phyloP scores from a whole-genome alignment of 2,329 filamentous ascomycete genomes.

The Lachnellula cervina region DNA sequence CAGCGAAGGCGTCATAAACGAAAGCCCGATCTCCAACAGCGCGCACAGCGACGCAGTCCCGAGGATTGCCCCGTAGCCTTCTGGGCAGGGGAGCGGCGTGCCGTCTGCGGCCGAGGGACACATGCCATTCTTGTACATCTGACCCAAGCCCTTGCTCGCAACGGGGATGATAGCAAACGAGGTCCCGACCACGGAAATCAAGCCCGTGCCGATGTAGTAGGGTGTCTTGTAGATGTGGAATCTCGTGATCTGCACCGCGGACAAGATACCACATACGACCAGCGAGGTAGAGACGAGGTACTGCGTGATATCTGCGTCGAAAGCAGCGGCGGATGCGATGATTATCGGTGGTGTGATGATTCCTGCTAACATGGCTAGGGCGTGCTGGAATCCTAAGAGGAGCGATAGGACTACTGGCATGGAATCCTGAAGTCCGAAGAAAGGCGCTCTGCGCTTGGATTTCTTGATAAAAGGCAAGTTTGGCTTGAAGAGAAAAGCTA shows the following conservation, averaged over 20 bases:
- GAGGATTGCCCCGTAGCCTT: conserved; percentile 69
- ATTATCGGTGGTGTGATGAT: conserved; percentile 76
- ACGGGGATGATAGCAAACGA: conserved; percentile 74
- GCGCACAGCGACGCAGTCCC: conserved; percentile 65
- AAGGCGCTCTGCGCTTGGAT: conserved; percentile 56
- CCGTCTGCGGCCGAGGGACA: conserved; percentile 50
- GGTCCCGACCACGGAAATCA: conserved; percentile 75
- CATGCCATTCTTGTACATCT: conserved; percentile 74
- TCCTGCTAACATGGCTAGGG: conserved; percentile 63
- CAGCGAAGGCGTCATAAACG: conserved; percentile 64
- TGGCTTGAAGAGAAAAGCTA: conserved; percentile 63
- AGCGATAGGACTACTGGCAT: conserved; percentile 73
- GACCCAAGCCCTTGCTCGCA: conserved; percentile 63
- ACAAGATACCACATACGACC: conserved; percentile 74
- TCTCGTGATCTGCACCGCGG: conserved; percentile 70
- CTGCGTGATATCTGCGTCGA: conserved; percentile 56
- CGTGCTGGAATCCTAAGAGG: conserved; percentile 72
- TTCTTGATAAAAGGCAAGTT: conserved; percentile 79
- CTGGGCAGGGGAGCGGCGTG: conserved; percentile 64
- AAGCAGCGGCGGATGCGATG: conserved; percentile 53
- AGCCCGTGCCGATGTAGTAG: conserved; percentile 73
- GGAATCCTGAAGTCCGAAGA: conserved; percentile 76
- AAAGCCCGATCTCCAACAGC: conserved; percentile 66
- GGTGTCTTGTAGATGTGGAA: conserved; percentile 67
- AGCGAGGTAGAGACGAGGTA: conserved; percentile 57